Evolutionary conservation across 257 asterid species (phyloP).

Genomic region (Linderniella brevidens): DNA sequence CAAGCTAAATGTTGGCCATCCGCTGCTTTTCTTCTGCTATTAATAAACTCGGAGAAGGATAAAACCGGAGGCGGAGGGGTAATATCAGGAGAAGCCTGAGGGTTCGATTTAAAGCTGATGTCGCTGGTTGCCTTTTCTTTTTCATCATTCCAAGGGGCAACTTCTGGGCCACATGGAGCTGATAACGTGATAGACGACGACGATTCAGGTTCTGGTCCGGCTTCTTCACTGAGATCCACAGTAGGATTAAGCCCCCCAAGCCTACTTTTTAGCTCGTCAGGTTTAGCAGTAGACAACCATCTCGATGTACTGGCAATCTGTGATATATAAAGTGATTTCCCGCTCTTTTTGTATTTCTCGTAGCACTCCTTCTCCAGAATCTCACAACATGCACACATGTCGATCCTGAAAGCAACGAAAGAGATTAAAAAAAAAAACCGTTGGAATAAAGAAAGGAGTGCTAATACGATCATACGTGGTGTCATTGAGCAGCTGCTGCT

Average conservation of each 20-base stretch:
- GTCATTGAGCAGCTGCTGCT: constrained; percentile 23
- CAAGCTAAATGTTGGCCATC: no score
- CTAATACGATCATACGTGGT: constrained; percentile 19
- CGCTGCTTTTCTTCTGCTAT: constrained; percentile 22
- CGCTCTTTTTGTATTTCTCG: constrained; percentile 45
- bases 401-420: constrained; percentile 33
- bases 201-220: constrained; percentile 7
- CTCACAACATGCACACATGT: constrained; percentile 26
- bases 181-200: constrained; percentile 13
- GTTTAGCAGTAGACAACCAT: constrained; percentile 64
- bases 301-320: constrained; percentile 63
- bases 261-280: constrained; percentile 29
- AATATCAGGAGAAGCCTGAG: constrained; percentile 16
- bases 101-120: no score
- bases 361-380: constrained; percentile 62
- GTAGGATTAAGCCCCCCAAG: no score
- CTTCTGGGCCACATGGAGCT: constrained; percentile 14
- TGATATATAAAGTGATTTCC: constrained; percentile 74
- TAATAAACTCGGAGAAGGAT: constrained; percentile 67
- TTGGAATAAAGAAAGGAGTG: neutral
- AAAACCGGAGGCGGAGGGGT: constrained; percentile 36
- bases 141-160: constrained; percentile 10
- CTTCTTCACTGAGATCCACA: no score
- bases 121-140: no score
- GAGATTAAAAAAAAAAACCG: constrained; percentile 3